Evolutionary conservation across 2,329 filamentous ascomycete species (phyloP).

Genomic region (Canariomyces notabilis): DNA sequence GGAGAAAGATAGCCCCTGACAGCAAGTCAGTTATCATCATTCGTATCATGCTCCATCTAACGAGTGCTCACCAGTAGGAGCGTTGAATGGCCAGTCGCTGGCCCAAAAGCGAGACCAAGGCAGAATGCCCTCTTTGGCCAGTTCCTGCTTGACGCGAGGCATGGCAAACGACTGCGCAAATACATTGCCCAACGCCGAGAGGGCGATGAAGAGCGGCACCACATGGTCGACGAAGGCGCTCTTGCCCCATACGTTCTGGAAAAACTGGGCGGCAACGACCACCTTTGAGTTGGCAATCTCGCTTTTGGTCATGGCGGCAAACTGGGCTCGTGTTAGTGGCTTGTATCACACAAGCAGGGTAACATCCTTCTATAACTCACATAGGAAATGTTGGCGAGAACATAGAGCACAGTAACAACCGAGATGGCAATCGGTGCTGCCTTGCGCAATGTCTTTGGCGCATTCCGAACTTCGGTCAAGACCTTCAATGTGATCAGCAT

Average conservation of each 20-base stretch:
- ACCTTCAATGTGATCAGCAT: constrained; percentile 22
- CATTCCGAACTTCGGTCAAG: constrained; percentile 30
- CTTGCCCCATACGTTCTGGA: constrained; percentile 31
- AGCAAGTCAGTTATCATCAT: too few species aligned
- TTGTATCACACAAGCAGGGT: background rate
- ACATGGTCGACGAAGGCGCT: constrained; percentile 27
- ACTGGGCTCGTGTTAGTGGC: constrained; percentile 15
- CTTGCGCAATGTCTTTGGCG: constrained; percentile 29
- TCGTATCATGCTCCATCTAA: too few species aligned
- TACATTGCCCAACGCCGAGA: constrained; percentile 31
- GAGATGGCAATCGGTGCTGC: constrained; percentile 32
- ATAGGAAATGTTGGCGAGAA: constrained; percentile 35
- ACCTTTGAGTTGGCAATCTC: constrained; percentile 26
- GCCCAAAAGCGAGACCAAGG: constrained; percentile 33
- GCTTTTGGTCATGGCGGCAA: constrained; percentile 28
- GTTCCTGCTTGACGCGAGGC: constrained; percentile 34
- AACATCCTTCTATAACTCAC: constrained; percentile 24
- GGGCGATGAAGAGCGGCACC: constrained; percentile 30
- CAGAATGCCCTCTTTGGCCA: constrained; percentile 33
- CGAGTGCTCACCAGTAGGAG: constrained; percentile 31
- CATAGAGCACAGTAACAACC: constrained; percentile 32
- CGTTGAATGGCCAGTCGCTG: constrained; percentile 32
- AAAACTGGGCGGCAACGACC: constrained; percentile 30
- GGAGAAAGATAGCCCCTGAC: constrained; percentile 33
- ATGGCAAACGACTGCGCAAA: constrained; percentile 31